Conservation (phyloP, 371 early-diverging fungal species). For the Synchytrium microbalum region DNA sequence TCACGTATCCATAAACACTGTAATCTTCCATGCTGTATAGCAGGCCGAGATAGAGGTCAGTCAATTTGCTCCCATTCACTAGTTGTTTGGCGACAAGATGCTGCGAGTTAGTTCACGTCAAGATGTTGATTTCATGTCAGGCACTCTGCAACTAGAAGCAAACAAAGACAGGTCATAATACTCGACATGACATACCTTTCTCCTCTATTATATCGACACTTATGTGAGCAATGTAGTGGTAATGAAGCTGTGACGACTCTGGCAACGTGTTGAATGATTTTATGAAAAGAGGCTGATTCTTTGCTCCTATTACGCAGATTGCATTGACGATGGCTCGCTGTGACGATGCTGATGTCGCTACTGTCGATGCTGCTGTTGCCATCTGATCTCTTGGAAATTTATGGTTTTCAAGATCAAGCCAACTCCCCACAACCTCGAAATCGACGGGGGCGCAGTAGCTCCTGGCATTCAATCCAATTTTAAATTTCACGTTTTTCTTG, state of each 20-base stretch:
- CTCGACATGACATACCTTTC: background rate
- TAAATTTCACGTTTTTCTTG: no score
- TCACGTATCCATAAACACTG: slow-evolving; percentile 78
- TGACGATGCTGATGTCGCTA: background rate
- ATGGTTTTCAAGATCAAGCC: no score
- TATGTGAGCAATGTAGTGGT: background rate
- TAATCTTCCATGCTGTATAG: slow-evolving; percentile 80
- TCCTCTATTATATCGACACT: background rate
- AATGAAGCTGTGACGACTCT: background rate
- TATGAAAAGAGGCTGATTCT: background rate
- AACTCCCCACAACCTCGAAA: no score
- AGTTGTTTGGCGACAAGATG: background rate
- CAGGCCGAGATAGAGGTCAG: slow-evolving; percentile 73
- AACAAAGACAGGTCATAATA: background rate
- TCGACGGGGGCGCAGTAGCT: no score
- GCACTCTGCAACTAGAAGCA: background rate
- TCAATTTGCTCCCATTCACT: slow-evolving; percentile 44
- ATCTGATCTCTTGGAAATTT: no score
- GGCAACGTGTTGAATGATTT: background rate
- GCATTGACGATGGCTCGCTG: background rate
- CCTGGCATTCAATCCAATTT: no score
- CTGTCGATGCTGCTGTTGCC: no score
- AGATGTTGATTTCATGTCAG: background rate
- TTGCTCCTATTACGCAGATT: background rate
- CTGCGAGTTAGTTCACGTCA: background rate